Evolutionary conservation across 345 rosid species (phyloP).

Genomic region (Linum trigynum): DNA sequence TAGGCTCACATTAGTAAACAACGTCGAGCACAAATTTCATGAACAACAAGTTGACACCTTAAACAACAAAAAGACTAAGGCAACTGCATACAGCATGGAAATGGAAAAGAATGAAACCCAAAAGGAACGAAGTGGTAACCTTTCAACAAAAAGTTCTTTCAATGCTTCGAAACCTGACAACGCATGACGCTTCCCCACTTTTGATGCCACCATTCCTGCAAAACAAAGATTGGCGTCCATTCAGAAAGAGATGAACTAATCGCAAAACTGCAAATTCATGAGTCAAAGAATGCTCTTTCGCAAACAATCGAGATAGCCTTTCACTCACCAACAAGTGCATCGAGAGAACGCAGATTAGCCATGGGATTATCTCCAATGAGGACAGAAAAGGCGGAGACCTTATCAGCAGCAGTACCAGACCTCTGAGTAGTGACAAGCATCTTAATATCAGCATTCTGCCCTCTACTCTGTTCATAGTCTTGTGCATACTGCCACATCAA

Average conservation of each 20-base stretch:
- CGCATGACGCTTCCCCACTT: conserved; percentile 91
- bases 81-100: background rate
- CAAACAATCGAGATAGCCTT: background rate
- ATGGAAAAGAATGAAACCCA: background rate
- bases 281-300: too few relatives aligned
- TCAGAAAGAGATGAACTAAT: background rate
- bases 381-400: conserved; percentile 79
- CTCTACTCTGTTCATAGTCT: conserved; percentile 60
- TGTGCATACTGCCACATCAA: conserved; percentile 64
- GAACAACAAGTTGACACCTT: background rate
- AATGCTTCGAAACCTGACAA: conserved; percentile 79
- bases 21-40: background rate
- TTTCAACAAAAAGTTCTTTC: conserved; percentile 68
- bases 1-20: background rate
- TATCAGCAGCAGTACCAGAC: conserved; percentile 91
- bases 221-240: conserved; percentile 1
- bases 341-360: conserved; percentile 86
- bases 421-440: conserved; percentile 73
- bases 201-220: conserved; percentile 88
- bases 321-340: conserved; percentile 69
- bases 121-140: conserved; percentile 25
- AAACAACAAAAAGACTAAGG: background rate
- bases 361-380: conserved; percentile 83
- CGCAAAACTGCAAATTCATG: too few relatives aligned
- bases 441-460: conserved; percentile 74